Percentiles rank a stretch among this genome's conserved stretches.
Evolutionary conservation across 179 eudicot species (phyloP).

Genomic region (Heliamphora pulchella): DNA sequence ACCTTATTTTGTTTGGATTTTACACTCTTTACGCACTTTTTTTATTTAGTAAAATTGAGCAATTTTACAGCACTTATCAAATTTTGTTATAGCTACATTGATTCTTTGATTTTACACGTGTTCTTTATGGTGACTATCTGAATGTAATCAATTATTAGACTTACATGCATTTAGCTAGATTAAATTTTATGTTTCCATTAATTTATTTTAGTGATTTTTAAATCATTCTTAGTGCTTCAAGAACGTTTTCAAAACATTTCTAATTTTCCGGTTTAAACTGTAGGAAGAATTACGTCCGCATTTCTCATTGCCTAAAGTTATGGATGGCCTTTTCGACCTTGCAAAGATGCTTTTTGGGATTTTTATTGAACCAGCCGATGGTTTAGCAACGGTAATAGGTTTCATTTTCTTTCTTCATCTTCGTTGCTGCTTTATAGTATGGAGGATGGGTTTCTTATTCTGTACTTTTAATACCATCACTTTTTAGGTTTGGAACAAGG

Average conservation of each 20-base stretch:
- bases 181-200: no score
- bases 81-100: no score
- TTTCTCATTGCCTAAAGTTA: slow-evolving; percentile 94
- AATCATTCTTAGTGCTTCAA: no score
- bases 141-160: no score
- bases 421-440: background rate
- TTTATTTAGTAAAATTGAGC: no score
- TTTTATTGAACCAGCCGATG: slow-evolving; percentile 71
- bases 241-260: background rate
- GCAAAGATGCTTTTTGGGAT: slow-evolving; percentile 79
- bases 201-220: no score
- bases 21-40: no score
- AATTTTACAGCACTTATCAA: no score
- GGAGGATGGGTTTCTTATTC: background rate
- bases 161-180: no score
- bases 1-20: no score
- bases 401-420: background rate
- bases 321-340: slow-evolving; percentile 94
- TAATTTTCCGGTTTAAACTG: slow-evolving; percentile 11
- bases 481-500: slow-evolving; percentile 81
- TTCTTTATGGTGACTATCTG: no score
- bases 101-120: no score
- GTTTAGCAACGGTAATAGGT: slow-evolving; percentile 76
- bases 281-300: slow-evolving; percentile 97
- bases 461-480: slow-evolving; percentile 12